Evolutionary conservation across 345 rosid species (phyloP), one percentile per base, ranked within the genome.

Genomic region (Salix brachista): DNA sequence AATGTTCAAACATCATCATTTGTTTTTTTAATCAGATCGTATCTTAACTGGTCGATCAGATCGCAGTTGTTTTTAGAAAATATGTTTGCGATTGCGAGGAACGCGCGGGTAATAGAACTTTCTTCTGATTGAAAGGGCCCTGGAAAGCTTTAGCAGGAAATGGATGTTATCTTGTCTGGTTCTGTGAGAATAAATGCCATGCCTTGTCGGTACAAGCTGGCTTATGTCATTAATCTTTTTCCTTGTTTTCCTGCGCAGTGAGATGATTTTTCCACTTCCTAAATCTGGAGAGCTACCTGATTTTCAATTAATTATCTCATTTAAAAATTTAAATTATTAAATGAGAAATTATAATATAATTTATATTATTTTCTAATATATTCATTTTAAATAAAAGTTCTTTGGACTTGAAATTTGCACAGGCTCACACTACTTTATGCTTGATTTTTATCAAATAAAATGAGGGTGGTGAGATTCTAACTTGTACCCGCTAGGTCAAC

Each of bases 361-460:
- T 32, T 32, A 32, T 32, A 32, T 32, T 4, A 32, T 32, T 32
- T 32, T 32, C 0, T 32, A 32, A 32, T 4, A 32, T 4, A 32
- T 32, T 0, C 0, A 0, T 32, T 0, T 32, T 0, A 32, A 4
- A 3, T 32, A 0, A 32, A 32, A 32, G 5, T 0, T 32, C 0
- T 32, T 32, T 32, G 5, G 0, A 0, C 34, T 32, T 32, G 0
- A 32, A 32, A 32, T 0, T 32, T 32, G 0, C 5, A 32, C 0
- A 32, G 34, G 0, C 34, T 32, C 34, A 4, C 0, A 32, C 0
- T 32, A 32, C 0, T 5, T 32, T 32, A 0, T 32, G 5, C 34
- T 32, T 32, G 34, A 32, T 32, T 32, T 30, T 32, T 32, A 32
- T 32, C 34, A 32, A 32, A 32, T 32, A 32, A 0, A 32, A 32